Percentiles rank a stretch among this genome's conserved stretches.
These are phyloP conservation scores for Ceratocystiopsis minuta DNA, from an alignment of 2,329 filamentous ascomycete genomes.

Conservation along the genomic window DNA sequence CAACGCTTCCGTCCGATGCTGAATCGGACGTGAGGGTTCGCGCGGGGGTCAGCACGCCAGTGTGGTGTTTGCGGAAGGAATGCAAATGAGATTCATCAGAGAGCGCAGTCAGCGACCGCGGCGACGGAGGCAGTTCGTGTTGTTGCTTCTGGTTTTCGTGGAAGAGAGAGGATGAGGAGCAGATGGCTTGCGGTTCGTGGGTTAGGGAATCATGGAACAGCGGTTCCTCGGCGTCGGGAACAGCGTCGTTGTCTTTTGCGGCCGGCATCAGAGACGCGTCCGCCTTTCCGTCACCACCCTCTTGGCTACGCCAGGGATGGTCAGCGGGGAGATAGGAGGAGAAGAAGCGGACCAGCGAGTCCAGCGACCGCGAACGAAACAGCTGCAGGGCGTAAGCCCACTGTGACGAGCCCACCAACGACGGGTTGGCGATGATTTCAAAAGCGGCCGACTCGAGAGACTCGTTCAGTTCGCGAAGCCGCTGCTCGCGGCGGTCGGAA, in stretches of 20 bases:
- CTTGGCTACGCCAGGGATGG: conserved; percentile 23
- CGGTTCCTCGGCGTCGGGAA: conserved; percentile 1
- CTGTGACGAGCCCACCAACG: conserved; percentile 38
- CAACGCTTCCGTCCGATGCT: conserved; percentile 26
- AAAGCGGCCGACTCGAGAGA: conserved; percentile 38
- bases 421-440: conserved; percentile 42
- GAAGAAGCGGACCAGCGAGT: conserved; percentile 42
- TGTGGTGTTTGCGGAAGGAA: conserved; percentile 19
- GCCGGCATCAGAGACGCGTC: too few relatives aligned
- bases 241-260: too few relatives aligned
- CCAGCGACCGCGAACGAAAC: conserved; percentile 39
- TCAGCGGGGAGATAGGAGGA: conserved; percentile 37
- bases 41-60: conserved; percentile 21
- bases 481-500: conserved; percentile 33
- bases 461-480: conserved; percentile 35
- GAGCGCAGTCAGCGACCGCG: conserved; percentile 13
- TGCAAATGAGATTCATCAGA: conserved; percentile 22
- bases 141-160: conserved; percentile 4
- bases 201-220: conserved; percentile 27
- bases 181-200: conserved; percentile 24
- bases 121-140: conserved; percentile 24
- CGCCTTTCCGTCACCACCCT: conserved; percentile 3
- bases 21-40: conserved; percentile 32
- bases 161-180: conserved; percentile 8
- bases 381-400: conserved; percentile 41